These are phyloP conservation scores for Apophysomyces ossiformis DNA, from an alignment of 371 early-diverging fungal species.

Conservation along the genomic window DNA sequence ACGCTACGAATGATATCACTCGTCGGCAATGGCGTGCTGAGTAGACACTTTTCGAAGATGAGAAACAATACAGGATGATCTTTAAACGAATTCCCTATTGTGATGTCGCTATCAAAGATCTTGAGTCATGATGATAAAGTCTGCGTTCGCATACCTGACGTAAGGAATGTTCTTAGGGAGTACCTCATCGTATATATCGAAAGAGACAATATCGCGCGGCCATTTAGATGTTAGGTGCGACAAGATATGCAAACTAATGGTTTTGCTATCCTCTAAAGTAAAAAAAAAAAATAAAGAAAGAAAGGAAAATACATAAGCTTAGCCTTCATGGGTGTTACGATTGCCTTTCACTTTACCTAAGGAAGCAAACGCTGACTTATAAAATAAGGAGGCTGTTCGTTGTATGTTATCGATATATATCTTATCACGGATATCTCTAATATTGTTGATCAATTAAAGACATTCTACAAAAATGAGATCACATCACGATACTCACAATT, in stretches of 20 bases:
- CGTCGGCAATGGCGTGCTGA: slow-evolving; percentile 16
- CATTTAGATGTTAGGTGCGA: slow-evolving; percentile 34
- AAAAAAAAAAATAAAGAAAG: neutral
- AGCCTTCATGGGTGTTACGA: neutral
- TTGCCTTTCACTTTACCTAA: neutral
- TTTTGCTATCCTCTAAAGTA: slow-evolving; percentile 18
- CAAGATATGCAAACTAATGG: slow-evolving; percentile 27
- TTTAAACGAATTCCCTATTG: slow-evolving; percentile 49
- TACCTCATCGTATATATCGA: slow-evolving; percentile 43
- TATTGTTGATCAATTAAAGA: neutral
- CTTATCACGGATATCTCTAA: slow-evolving; percentile 35
- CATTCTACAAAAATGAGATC: neutral
- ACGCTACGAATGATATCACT: slow-evolving; percentile 43
- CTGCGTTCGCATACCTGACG: slow-evolving; percentile 22
- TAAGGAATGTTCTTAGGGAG: slow-evolving; percentile 43
- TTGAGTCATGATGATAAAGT: neutral
- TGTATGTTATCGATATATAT: slow-evolving; percentile 45
- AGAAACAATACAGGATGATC: slow-evolving; percentile 49
- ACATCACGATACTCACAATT: slow-evolving; percentile 20
- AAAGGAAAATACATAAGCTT: neutral
- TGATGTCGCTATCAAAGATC: slow-evolving; percentile 34
- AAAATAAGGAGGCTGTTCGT: slow-evolving; percentile 40
- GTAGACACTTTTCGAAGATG: slow-evolving; percentile 37
- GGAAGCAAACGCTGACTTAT: slow-evolving; percentile 21
- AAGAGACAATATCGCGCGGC: slow-evolving; percentile 28